Base-by-base conservation (phyloP, 2,329 filamentous ascomycete genomes). In the Sporothrix variecibatus region DNA sequence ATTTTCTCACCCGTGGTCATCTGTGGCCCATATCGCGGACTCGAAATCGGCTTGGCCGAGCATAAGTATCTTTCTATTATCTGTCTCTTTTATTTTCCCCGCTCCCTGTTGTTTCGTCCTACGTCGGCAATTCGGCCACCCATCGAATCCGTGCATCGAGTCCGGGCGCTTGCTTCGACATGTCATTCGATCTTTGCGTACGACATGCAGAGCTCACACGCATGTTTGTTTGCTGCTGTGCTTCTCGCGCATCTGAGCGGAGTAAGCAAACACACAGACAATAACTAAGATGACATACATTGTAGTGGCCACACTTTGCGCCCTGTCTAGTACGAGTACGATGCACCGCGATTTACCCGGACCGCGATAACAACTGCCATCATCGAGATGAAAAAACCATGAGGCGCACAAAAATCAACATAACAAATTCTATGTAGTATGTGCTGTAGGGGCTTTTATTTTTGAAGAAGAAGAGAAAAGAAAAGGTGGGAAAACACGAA, bases 91-190 rank as follows among this genome's bases (percentile, higher is more conserved):
- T 34, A 3, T 7, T 9, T 38, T 40, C 28, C 40, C 15, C 12
- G 12, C 26, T 23, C 38, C 70, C 56, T 43, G 26, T 1, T 8
- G 70, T 62, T 62, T 72, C 53, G 70, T 70, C 31, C 38, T 49
- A 38, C 49, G n/a, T 56, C 67, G 67, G 67, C 67, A 70, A 56
- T 40, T 23, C 20, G 67, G 46, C 43, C 26, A n/a, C 26, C 46
- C n/a, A 46, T 67, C 38, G n/a, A 28, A 46, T 46, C 38, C 28
- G 56, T 17, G 12, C 56, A 60, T 60, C 12, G 56, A 60, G 43
- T 31, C 12, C 62, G 38, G 62, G 62, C n/a, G 62, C 38, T 46
- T 67, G 34, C 38, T 46, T 46, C 6, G 11, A 28, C 38, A 28
- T 20, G 23, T 9, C 38, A 11, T 67, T 67, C 62, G 38, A 67